A percentile compares a stretch with the other conserved stretches of the same genome.
phyloP scores from a whole-genome alignment of 495 filamentous ascomycete genomes.

The Penicillium flavigenum region DNA sequence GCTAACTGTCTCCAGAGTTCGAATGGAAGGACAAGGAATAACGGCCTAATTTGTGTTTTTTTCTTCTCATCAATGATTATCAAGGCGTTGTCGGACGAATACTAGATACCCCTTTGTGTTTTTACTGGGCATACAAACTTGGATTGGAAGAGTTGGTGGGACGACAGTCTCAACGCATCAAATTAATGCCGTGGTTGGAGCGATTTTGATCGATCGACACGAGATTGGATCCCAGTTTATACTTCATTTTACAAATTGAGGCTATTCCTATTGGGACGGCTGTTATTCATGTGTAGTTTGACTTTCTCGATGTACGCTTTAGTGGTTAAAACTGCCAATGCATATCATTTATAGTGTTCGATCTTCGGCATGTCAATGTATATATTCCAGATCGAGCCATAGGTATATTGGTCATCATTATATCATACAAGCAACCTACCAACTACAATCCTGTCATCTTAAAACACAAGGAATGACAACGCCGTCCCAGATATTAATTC shows the following conservation, averaged over 20 bases:
- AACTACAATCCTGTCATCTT: neutral
- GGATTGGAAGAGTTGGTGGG: neutral
- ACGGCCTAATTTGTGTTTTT: conserved; percentile 20
- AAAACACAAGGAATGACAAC: neutral
- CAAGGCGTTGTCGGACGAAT: conserved; percentile 18
- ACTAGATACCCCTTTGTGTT: conserved; percentile 13
- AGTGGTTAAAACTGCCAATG: neutral
- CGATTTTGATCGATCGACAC: neutral
- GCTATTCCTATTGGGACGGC: neutral
- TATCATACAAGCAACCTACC: neutral
- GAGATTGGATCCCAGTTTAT: neutral
- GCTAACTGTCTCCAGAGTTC: conserved; percentile 55
- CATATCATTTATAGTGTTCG: neutral
- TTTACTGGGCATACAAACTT: neutral
- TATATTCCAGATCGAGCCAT: neutral
- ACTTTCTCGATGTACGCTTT: neutral
- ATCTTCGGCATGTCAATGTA: neutral
- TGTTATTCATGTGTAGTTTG: neutral
- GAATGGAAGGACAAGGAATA: conserved; percentile 61
- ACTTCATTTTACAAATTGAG: neutral
- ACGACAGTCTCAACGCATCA: neutral
- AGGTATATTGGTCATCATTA: neutral
- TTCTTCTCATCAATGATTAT: conserved; percentile 4
- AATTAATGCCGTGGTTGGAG: neutral
- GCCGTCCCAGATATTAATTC: neutral